A percentile compares a stretch with the other conserved stretches of the same genome.
Evolutionary conservation across 805 yeast genomes (phyloP).

Genomic region (Candida krabiensis): DNA sequence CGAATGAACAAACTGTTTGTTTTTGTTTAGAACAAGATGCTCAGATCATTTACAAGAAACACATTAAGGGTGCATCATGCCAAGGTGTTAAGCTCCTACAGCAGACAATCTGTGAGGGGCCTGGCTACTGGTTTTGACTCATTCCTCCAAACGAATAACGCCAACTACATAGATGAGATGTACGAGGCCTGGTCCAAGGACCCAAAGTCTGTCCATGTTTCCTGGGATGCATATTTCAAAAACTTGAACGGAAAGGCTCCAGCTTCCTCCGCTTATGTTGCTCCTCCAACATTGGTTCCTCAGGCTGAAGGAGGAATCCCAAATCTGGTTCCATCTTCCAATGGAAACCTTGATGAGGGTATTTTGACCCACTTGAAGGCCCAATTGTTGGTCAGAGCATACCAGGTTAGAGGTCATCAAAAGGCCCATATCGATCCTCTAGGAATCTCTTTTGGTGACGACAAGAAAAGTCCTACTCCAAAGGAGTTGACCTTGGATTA

Average conservation of each 20-base stretch:
- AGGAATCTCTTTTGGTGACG: constrained; percentile 81
- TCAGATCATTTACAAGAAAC: constrained; percentile 28
- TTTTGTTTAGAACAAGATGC: constrained; percentile 26
- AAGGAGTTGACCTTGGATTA: constrained; percentile 88
- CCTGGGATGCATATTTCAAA: constrained; percentile 97
- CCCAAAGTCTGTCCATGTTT: constrained; percentile 87
- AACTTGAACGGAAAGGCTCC: constrained; percentile 73
- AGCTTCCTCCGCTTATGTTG: constrained; percentile 72
- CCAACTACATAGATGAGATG: constrained; percentile 97
- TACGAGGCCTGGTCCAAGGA: constrained; percentile 91
- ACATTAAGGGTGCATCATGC: constrained; percentile 24
- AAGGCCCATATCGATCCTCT: constrained; percentile 96
- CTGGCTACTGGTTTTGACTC: constrained; percentile 56
- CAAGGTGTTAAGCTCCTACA: constrained; percentile 10
- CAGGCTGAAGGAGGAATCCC: constrained; percentile 77
- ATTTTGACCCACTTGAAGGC: constrained; percentile 89
- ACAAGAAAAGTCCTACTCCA: constrained; percentile 53
- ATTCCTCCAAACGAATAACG: constrained; percentile 80
- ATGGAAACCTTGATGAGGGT: constrained; percentile 58
- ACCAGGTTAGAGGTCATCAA: constrained; percentile 97
- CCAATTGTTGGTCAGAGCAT: constrained; percentile 95
- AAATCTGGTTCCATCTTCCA: constrained; percentile 52
- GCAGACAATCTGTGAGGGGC: constrained; percentile 14
- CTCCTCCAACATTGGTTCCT: constrained; percentile 91
- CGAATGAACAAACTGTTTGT: too few species aligned